These are phyloP conservation scores for Pseudogymnoascus sp. DNA, from an alignment of 2,329 filamentous ascomycete species.

Conservation along the genomic window DNA sequence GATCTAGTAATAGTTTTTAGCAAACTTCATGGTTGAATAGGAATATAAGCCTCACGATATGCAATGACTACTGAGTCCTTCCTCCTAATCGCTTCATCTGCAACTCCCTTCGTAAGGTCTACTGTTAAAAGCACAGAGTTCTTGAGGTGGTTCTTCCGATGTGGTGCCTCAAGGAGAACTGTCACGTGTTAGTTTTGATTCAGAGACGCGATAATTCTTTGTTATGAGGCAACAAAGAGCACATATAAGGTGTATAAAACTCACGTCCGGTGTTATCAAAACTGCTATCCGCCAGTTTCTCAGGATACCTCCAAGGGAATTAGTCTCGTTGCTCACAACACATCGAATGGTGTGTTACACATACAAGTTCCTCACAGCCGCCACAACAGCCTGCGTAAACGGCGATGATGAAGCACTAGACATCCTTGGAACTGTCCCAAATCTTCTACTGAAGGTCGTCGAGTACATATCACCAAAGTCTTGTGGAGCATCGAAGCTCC, in stretches of 20 bases:
- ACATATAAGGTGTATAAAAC: constrained; percentile 8
- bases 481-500: not conserved
- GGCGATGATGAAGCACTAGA: constrained; percentile 19
- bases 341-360: constrained; percentile 27
- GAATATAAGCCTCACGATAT: constrained; percentile 58
- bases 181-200: constrained; percentile 10
- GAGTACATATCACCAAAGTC: not conserved
- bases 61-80: constrained; percentile 74
- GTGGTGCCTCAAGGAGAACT: constrained; percentile 65
- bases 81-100: constrained; percentile 76
- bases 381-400: constrained; percentile 63
- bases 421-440: constrained; percentile 19
- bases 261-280: constrained; percentile 91
- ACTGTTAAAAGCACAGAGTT: constrained; percentile 76
- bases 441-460: constrained; percentile 6
- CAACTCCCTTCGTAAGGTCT: constrained; percentile 82
- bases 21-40: not conserved
- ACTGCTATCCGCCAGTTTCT: constrained; percentile 76
- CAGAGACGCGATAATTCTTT: not conserved
- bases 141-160: constrained; percentile 47
- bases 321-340: constrained; percentile 12
- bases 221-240: not conserved
- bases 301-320: constrained; percentile 62
- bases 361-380: constrained; percentile 72
- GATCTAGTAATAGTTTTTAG: constrained; percentile 50